A percentile compares a stretch with the other conserved stretches of the same genome.
Evolutionary conservation across 2,329 filamentous ascomycete genomes (phyloP).

Genomic region (Colletotrichum salicis): DNA sequence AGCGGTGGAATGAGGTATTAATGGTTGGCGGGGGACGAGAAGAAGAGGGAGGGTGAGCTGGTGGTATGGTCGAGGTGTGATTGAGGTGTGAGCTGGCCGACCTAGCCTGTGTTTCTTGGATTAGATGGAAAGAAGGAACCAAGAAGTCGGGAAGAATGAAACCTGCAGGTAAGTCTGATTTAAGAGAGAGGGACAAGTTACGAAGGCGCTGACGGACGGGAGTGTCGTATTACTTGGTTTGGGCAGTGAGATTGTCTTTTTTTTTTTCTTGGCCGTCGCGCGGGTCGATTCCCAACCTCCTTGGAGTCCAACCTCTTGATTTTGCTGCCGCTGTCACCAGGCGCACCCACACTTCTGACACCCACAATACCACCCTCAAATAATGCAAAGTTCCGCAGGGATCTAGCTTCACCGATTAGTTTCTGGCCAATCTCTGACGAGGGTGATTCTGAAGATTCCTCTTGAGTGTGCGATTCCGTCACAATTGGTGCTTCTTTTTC

Average conservation of each 20-base stretch:
- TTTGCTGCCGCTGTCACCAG: conserved; percentile 32
- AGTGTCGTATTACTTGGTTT: conserved; percentile 29
- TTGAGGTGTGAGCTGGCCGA: conserved; percentile 23
- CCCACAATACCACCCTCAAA: conserved; percentile 32
- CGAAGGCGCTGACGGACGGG: conserved; percentile 5
- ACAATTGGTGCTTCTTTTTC: conserved; percentile 1
- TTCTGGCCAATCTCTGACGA: conserved; percentile 9
- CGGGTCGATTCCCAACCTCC: conserved; percentile 34
- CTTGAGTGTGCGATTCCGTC: conserved; percentile 20
- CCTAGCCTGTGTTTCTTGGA: conserved; percentile 16
- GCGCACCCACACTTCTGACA: conserved; percentile 25
- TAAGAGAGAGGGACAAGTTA: conserved; percentile 22
- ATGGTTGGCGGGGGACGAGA: background rate
- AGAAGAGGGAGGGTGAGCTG: conserved; percentile 5
- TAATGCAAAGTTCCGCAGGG: conserved; percentile 28
- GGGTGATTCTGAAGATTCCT: background rate
- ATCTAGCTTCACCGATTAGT: conserved; percentile 26
- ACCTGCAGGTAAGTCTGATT: conserved; percentile 27
- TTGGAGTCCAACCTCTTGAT: conserved; percentile 34
- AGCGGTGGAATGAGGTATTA: conserved; percentile 30
- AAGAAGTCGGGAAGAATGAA: conserved; percentile 23
- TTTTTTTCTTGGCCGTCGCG: conserved; percentile 1
- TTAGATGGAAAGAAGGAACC: conserved; percentile 15
- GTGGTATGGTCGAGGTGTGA: conserved; percentile 2
- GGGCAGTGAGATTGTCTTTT: conserved; percentile 26